Evolutionary conservation across 129 eudicot genomes (phyloP), one percentile per base, ranked within the genome.

Genomic region (Flaveria linearis): DNA sequence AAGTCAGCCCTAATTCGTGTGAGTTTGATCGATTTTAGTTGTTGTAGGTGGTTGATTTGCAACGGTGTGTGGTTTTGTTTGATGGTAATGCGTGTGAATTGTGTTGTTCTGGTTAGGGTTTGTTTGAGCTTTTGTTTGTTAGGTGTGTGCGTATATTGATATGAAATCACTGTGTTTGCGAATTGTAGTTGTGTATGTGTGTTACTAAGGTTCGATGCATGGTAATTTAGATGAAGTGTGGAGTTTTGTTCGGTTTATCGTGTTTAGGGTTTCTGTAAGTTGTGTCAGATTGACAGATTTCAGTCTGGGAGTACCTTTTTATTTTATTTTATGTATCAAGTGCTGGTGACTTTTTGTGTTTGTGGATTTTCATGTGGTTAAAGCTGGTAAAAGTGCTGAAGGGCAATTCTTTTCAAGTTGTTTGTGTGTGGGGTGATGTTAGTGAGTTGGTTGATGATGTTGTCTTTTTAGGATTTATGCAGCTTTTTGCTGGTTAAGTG

Each of bases 1-100:
- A 58, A 45, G 22, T 71, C 45, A 80, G 78, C 63, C 78, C 70
- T 55, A 80, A 73, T 67, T 45, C 70, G 61, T 56, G 84, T 80
- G 68, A 74, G 80, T 53, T 73, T 52, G 26, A 17, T 30, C 50
- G 30, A 74, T 55, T 74, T 72, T 41, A 79, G 36, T 33, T 71
- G 9, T 30, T 78, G 14, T 17, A 26, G n/a, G 2, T 69, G 39
- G 2, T 45, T 55, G 2, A 63, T 79, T 30, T 60, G 64, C 15
- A 20, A 7, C 42, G 39, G 39, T 33, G 7, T 4, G 39, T 33
- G 39, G 39, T 33, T 33, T 33, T 33, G 39, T 33, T 33, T 33
- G 7, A 33, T 33, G 39, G 6, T 10, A 4, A 16, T 72, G 51
- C 36, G 39, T 52, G 46, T 10, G 53, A 50, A 28, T 67, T 74